A percentile compares a stretch with the other conserved stretches of the same genome.
Conservation (phyloP, 768 basidiomycete genomes). For the Ramaria sp. region DNA sequence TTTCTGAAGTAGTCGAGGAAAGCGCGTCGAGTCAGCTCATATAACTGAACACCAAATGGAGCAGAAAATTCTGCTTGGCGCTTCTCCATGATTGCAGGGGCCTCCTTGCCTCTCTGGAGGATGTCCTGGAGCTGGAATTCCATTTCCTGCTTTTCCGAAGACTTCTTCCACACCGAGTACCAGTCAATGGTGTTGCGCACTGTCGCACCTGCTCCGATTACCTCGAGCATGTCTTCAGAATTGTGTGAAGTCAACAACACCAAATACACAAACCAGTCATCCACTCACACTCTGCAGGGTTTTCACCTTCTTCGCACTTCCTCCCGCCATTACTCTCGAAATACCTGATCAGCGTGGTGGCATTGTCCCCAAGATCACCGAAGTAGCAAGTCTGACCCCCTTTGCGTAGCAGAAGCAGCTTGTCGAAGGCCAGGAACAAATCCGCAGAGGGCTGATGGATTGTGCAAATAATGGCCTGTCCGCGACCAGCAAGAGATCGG, state of each 20-base stretch:
- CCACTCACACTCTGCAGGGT: conserved; percentile 48
- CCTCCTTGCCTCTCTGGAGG: conserved; percentile 22
- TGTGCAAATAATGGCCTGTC: conserved; percentile 88
- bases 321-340: conserved; percentile 62
- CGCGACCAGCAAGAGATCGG: conserved; percentile 62
- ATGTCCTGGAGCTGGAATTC: conserved; percentile 37
- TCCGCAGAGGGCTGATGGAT: conserved; percentile 55
- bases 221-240: conserved; percentile 39
- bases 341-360: conserved; percentile 57
- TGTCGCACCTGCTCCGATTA: conserved; percentile 65
- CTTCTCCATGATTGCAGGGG: conserved; percentile 20
- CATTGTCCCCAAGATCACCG: conserved; percentile 48
- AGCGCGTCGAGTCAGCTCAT: conserved; percentile 34
- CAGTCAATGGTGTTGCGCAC: conserved; percentile 45
- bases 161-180: conserved; percentile 48
- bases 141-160: conserved; percentile 41
- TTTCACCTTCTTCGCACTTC: conserved; percentile 51
- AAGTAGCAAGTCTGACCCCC: conserved; percentile 74
- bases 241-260: not conserved
- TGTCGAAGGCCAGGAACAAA: conserved; percentile 75
- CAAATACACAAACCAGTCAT: not conserved
- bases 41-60: conserved; percentile 38
- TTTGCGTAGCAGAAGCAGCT: conserved; percentile 61
- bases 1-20: conserved; percentile 39
- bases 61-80: conserved; percentile 41